Percentiles rank a stretch among this genome's conserved stretches.
Conservation (phyloP, 2,329 filamentous ascomycete species). For the Neonectria sp. region DNA sequence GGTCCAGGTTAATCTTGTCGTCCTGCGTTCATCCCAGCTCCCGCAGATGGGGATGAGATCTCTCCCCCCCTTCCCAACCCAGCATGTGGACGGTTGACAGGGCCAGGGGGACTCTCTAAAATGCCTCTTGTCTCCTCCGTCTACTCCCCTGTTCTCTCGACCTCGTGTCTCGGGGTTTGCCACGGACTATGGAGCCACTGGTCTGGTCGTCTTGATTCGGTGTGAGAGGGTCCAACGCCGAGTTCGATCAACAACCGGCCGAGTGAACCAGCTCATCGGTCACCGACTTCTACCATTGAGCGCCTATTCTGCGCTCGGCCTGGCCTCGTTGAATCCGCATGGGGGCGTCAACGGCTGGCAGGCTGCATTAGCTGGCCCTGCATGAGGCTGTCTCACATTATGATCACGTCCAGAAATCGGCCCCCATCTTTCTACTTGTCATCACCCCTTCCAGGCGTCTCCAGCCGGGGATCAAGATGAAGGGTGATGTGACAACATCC, state of each 20-base stretch:
- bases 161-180: slow-evolving; percentile 23
- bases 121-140: slow-evolving; percentile 15
- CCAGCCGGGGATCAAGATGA: slow-evolving; percentile 32
- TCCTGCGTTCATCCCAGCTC: slow-evolving; percentile 37
- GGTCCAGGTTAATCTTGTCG: slow-evolving; percentile 36
- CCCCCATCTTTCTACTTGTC: slow-evolving; percentile 15
- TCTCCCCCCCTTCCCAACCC: slow-evolving; percentile 30
- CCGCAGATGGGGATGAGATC: slow-evolving; percentile 41
- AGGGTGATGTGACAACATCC: slow-evolving; percentile 37
- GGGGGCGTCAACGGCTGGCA: neutral
- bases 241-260: slow-evolving; percentile 29
- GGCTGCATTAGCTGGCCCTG: slow-evolving; percentile 6
- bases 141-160: slow-evolving; percentile 12
- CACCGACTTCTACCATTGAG: slow-evolving; percentile 5
- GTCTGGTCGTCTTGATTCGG: slow-evolving; percentile 5
- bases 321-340: slow-evolving; percentile 7
- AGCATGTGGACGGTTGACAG: slow-evolving; percentile 26
- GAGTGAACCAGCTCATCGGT: slow-evolving; percentile 25
- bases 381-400: slow-evolving; percentile 15
- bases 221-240: neutral
- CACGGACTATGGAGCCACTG: slow-evolving; percentile 24
- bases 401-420: neutral
- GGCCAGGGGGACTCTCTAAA: slow-evolving; percentile 19
- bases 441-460: slow-evolving; percentile 25
- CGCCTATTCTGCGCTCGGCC: slow-evolving; percentile 1